A percentile compares a stretch with the other conserved stretches of the same genome.
These are phyloP conservation scores for Ajuga reptans DNA, from an alignment of 305 asterid genomes.

Conservation along the genomic window DNA sequence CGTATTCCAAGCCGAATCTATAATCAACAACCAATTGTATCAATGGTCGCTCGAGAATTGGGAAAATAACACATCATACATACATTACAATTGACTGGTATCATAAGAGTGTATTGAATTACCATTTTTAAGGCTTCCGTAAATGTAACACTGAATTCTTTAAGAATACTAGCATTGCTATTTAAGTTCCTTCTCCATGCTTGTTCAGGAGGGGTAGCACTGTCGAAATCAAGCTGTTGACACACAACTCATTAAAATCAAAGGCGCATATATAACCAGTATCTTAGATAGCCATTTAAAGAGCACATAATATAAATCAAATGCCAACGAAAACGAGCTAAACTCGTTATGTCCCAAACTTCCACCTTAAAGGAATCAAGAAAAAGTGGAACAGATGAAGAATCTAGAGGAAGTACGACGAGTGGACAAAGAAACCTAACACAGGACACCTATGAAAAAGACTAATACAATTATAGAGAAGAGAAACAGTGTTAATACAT, in stretches of 20 bases:
- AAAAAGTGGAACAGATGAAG: not conserved
- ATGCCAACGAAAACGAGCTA: not conserved
- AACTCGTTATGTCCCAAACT: not conserved
- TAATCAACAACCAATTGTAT: conserved; percentile 18
- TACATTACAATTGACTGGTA: not conserved
- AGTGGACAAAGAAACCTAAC: not conserved
- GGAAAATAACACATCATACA: not conserved
- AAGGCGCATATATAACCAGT: conserved; percentile 6
- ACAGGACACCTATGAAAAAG: not conserved
- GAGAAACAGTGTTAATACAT: not conserved
- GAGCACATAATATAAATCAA: not conserved
- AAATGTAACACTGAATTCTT: conserved; percentile 93
- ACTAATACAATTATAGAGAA: not conserved
- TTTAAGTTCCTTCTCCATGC: conserved; percentile 96
- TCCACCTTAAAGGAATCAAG: conserved; percentile 4
- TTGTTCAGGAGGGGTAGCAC: conserved; percentile 88
- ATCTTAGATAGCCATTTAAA: not conserved
- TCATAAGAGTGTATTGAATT: conserved; percentile 6
- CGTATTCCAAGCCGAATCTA: conserved; percentile 93
- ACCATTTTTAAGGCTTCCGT: conserved; percentile 93
- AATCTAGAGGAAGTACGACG: not conserved
- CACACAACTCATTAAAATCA: conserved; percentile 17
- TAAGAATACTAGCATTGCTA: conserved; percentile 71
- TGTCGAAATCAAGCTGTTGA: conserved; percentile 73
- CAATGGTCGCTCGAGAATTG: conserved; percentile 16